Percentiles rank a stretch among this genome's conserved stretches.
phyloP scores from a whole-genome alignment of 2,329 filamentous ascomycete genomes.

The Colletotrichum sp. region DNA sequence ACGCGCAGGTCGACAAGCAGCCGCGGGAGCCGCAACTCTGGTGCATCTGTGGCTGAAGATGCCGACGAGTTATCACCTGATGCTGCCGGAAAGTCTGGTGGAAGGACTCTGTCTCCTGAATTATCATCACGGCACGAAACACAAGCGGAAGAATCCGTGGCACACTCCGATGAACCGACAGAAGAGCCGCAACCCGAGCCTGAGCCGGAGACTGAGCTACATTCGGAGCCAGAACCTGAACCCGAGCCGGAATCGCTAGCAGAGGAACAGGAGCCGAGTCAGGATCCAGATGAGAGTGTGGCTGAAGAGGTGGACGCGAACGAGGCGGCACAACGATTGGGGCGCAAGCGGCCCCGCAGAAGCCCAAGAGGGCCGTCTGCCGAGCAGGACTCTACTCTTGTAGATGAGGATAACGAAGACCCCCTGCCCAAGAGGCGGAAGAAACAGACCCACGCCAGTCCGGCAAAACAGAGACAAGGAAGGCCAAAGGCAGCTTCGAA shows the following conservation, averaged over 20 bases:
- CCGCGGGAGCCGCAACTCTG: constrained; percentile 25
- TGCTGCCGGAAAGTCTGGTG: neutral
- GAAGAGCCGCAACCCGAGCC: neutral
- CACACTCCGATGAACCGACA: neutral
- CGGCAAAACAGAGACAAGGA: constrained; percentile 45
- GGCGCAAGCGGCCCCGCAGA: constrained; percentile 47
- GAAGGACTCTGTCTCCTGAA: constrained; percentile 11
- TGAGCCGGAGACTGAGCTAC: neutral
- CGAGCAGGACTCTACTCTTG: constrained; percentile 41
- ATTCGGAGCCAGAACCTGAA: neutral
- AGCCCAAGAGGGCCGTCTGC: constrained; percentile 43
- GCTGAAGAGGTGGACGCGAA: constrained; percentile 49
- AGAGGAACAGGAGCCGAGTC: neutral
- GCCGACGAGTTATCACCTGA: constrained; percentile 40
- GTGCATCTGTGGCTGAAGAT: constrained; percentile 24
- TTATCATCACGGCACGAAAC: neutral
- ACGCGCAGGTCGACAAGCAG: constrained; percentile 34
- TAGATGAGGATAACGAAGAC: constrained; percentile 30
- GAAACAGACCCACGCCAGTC: constrained; percentile 41
- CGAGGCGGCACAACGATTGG: constrained; percentile 47
- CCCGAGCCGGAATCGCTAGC: neutral
- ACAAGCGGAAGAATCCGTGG: neutral
- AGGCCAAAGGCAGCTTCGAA: constrained; percentile 9
- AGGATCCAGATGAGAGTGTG: constrained; percentile 24
- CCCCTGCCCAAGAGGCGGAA: constrained; percentile 42